A percentile compares a stretch with the other conserved stretches of the same genome.
Conservation (phyloP, 2,329 filamentous ascomycete species). For the Thielaviopsis ethacetica region DNA sequence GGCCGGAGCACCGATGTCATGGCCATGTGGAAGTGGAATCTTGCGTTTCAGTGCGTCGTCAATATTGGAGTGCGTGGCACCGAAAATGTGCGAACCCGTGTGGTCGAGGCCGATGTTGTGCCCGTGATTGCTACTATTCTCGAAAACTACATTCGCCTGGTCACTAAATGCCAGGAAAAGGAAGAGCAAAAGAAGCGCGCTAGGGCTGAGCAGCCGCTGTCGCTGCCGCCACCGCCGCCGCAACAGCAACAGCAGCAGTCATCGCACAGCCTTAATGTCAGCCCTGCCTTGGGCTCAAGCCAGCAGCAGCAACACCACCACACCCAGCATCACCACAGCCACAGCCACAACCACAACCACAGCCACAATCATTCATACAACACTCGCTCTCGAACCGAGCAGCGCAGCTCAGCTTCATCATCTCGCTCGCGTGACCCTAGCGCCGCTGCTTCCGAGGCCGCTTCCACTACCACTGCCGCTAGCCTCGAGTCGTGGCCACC, state of each 20-base stretch:
- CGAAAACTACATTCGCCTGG: constrained; percentile 94
- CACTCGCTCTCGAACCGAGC: constrained; percentile 18
- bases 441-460: background rate
- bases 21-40: constrained; percentile 99
- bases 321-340: no score
- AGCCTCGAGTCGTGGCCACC: no score
- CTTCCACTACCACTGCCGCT: background rate
- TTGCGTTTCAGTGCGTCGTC: constrained; percentile 96
- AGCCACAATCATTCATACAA: constrained; percentile 29
- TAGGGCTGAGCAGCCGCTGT: constrained; percentile 15
- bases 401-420: background rate
- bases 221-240: no score
- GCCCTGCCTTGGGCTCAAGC: no score
- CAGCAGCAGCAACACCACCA: no score
- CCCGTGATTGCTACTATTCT: constrained; percentile 96
- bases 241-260: no score
- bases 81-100: constrained; percentile 80
- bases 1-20: constrained; percentile 95
- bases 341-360: constrained; percentile 15
- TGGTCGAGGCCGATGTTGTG: constrained; percentile 98
- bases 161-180: constrained; percentile 80
- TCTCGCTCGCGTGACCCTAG: background rate
- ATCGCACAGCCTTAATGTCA: no score
- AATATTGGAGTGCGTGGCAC: constrained; percentile 96
- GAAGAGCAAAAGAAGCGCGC: constrained; percentile 33